Evolutionary conservation across 352 stramenopile species (phyloP), one percentile per base, ranked within the genome.

Genomic region (Pythium sukuiense): DNA sequence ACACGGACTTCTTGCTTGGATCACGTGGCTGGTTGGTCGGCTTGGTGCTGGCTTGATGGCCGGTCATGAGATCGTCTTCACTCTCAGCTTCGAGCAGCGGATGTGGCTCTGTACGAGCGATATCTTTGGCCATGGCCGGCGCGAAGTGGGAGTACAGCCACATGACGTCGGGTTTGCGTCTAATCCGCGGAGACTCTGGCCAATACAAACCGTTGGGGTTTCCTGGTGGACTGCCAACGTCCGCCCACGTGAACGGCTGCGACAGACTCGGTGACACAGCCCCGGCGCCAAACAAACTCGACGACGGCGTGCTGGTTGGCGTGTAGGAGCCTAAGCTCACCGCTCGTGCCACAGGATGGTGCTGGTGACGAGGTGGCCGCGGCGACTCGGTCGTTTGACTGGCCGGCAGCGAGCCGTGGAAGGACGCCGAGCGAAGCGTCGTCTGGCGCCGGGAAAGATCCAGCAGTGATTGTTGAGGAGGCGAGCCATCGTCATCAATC

Each of bases 61-160:
- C 69, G 12, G 70, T 63, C 46, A 81, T 76, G n/a, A 76, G 63
- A 26, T 77, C 76, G 24, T 74, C 72, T 29, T 78, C 60, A 27
- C 77, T 69, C 49, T 83, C 71, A 11, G 81, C 72, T 69, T 57
- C 33, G 29, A 72, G 46, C 49, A 64, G 16, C 0, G 46, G 59
- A 45, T 67, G 56, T 6, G 67, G 62, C 26, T 59, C 41, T 27
- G 7, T 41, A 1, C 57, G 59, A 18, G 1, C 27, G 3, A 74
- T 20, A 43, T 29, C 50, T 43, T 76, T 76, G 56, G 29, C 27
- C 64, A 76, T 76, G 9, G 69, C 69, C 24, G 65, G 49, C 2
- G 56, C 54, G 18, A 69, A 72, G n/a, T 66, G 59, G 7, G 49
- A 64, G 35, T 72, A 55, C 11, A 76, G 60, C 45, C 61, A 61